Conservation (phyloP, 139 green algal genomes). For the Chlorella sp. region DNA sequence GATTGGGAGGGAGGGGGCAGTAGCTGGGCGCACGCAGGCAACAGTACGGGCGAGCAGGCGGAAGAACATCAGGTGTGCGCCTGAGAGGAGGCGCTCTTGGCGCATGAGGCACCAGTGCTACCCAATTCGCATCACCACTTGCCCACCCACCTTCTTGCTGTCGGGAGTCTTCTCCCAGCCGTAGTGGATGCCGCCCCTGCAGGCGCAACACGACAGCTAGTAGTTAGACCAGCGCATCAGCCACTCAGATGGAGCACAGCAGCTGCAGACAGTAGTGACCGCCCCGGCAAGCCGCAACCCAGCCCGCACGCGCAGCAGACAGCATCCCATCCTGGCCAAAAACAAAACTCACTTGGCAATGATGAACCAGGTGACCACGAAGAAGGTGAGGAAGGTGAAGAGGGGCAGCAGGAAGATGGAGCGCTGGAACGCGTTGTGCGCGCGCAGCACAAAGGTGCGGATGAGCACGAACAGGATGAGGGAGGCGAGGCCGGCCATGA, state of each 20-base stretch:
- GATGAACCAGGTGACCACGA: constrained; percentile 68
- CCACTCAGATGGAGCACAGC: too few relatives aligned
- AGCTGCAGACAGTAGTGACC: too few relatives aligned
- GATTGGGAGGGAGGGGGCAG: not conserved
- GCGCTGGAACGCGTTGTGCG: constrained; percentile 23
- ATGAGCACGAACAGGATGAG: constrained; percentile 14
- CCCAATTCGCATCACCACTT: not conserved
- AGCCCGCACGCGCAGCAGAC: too few relatives aligned
- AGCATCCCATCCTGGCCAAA: too few relatives aligned
- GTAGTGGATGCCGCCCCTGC: not conserved
- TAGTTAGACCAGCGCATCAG: too few relatives aligned
- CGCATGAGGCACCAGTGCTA: too few relatives aligned
- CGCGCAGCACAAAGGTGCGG: constrained; percentile 6
- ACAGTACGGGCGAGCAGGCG: too few relatives aligned
- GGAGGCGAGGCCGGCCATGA: constrained; percentile 26
- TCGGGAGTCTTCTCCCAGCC: constrained; percentile 20
- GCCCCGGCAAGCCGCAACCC: too few relatives aligned
- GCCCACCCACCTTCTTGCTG: not conserved
- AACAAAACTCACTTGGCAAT: constrained; percentile 58
- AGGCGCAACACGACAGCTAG: not conserved
- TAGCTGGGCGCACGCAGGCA: too few relatives aligned
- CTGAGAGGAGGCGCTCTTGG: too few relatives aligned
- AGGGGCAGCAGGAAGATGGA: constrained; percentile 33
- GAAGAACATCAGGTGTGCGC: too few relatives aligned
- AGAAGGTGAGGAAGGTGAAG: constrained; percentile 44